Base-by-base conservation (phyloP, 208 protist genomes). In the Balamuthia mandrillaris region DNA sequence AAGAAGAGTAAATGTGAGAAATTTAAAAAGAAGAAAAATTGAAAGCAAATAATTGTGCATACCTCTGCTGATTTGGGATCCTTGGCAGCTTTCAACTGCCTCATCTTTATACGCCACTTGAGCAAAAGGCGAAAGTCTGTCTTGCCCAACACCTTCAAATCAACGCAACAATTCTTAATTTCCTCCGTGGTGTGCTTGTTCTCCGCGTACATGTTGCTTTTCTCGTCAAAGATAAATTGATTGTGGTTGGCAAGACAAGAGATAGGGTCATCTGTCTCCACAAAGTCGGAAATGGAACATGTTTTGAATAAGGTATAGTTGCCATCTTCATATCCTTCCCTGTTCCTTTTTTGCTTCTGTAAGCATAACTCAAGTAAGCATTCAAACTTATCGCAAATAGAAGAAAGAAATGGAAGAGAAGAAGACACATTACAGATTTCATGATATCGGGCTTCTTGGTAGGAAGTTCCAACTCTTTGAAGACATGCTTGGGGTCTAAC, bases 401-500 rank as follows among this genome's bases (percentile, higher is more conserved):
- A n/a, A n/a, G n/a, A n/a, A n/a, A n/a, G n/a, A n/a, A n/a, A n/a
- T n/a, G n/a, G n/a, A n/a, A n/a, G n/a, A n/a, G n/a, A n/a, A n/a
- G n/a, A n/a, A n/a, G n/a, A n/a, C n/a, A n/a, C 16, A 70, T 18
- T 56, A 70, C 61, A n/a, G 18, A 39, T 16, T 21, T 42, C 5
- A 70, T 56, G 70, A 87, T 70, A 37, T 84, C 86, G 47, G 51
- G 24, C 42, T 42, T 54, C 33, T 63, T 84, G 49, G 54, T 0
- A 1, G 58, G 68, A 54, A 94, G 87, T 42, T 95, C 95, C 5
- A 98, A 90, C 61, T 98, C 95, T 0, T 94, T 89, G 88, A 99
- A 99, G 31, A 98, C 96, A 79, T 94, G 94, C 75, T 96, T 95
- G 6, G 96, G 86, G 88, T 97, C 97, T 88, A 99, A 96, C 91